Conservation (phyloP, 2,329 filamentous ascomycete genomes). For the Cytospora mali region DNA sequence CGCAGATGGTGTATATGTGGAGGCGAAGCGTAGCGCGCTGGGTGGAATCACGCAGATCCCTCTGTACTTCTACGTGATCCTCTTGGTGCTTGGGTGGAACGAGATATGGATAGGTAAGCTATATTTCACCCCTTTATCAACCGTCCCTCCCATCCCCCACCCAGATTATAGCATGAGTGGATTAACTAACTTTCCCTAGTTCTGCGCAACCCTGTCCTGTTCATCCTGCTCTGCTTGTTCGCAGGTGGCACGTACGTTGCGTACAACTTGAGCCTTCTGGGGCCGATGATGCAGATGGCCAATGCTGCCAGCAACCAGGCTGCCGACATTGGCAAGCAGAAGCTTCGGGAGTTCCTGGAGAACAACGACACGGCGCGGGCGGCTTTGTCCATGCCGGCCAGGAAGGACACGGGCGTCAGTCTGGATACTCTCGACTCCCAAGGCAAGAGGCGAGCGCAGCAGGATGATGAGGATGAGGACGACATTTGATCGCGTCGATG, state of each 20-base stretch:
- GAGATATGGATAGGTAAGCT: conserved; percentile 87
- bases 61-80: conserved; percentile 87
- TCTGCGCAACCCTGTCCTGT: conserved; percentile 89
- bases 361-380: conserved; percentile 82
- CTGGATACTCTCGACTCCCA: conserved; percentile 63
- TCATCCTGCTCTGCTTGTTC: conserved; percentile 80
- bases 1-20: conserved; percentile 95
- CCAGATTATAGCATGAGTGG: background rate
- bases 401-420: conserved; percentile 53
- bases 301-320: conserved; percentile 87
- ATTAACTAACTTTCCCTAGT: conserved; percentile 55
- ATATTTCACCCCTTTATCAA: conserved; percentile 10
- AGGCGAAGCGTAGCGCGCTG: conserved; percentile 95
- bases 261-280: conserved; percentile 92
- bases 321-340: conserved; percentile 87
- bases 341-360: conserved; percentile 86
- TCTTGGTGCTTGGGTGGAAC: conserved; percentile 96
- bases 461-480: conserved; percentile 57
- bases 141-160: too few relatives aligned
- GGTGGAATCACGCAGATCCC: conserved; percentile 93
- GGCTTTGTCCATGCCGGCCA: conserved; percentile 73
- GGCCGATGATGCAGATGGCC: conserved; percentile 92
- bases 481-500: conserved; percentile 49
- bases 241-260: conserved; percentile 82
- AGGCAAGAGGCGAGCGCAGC: conserved; percentile 53